Evolutionary conservation across 306 rosid species (phyloP), one percentile per base, ranked within the genome.

Genomic region (Citrullus amarus): DNA sequence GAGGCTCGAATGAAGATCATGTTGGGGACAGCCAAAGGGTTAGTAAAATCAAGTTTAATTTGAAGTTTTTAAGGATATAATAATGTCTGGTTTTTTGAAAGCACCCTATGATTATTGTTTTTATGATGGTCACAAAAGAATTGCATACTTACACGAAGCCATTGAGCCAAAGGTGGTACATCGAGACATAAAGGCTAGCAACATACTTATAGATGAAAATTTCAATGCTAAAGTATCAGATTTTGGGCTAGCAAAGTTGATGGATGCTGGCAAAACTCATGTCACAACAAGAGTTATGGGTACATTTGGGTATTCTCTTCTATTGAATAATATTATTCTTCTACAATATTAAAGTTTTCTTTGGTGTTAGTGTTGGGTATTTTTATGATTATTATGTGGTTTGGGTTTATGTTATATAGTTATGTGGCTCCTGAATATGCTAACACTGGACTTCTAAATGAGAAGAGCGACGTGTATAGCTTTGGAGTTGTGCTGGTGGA

Each of bases 381-480:
- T 32, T 12, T 30, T 8, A 2, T 44, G 39, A 9, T 32, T 60
- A 8, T 10, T 12, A 34, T 25, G 2, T 14, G 18, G 16, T 30
- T 61, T 4, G 17, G 39, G 1, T 28, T 7, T 16, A 54, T 17
- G 17, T 56, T 0, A 6, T 66, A 20, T 0, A 93, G 98, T 77
- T 93, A 93, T n/a, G 97, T 93, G 48, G 98, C 98, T 76, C 98
- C 97, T 0, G 98, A 93, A 78, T 93, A 93, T 82, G 98, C 98
- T 78, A 91, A 88, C 79, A 91, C 96, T 48, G 97, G 98, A 59
- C 91, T 93, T 78, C 78, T 93, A 77, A 93, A 89, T 17, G 98
- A 93, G 82, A 93, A 93, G 86, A 70, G 76, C 30, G 76, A 70
- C 3, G 76, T 70, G 18, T 70, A 70, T 12, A 70, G 76, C 6